Percentiles rank a stretch among this genome's conserved stretches.
Evolutionary conservation across 371 early-diverging fungal genomes (phyloP).

Genomic region (Mycotypha africana): DNA sequence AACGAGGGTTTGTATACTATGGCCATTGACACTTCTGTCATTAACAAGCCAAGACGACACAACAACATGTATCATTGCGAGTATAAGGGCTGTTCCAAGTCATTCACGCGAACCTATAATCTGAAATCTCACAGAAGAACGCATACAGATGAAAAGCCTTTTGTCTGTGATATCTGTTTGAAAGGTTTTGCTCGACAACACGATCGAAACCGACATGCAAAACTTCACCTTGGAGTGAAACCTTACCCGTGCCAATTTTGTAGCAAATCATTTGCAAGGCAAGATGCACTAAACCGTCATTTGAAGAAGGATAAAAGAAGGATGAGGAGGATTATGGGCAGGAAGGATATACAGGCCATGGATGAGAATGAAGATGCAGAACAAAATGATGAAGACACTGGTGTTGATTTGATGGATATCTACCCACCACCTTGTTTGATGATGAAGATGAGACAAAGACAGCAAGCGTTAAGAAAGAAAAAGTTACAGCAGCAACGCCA

Average conservation of each 20-base stretch:
- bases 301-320: constrained; percentile 29
- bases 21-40: too few relatives aligned
- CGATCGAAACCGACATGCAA: constrained; percentile 76
- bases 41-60: not conserved
- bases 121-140: constrained; percentile 75
- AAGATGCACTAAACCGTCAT: constrained; percentile 65
- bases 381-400: too few relatives aligned
- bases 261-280: constrained; percentile 66
- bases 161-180: constrained; percentile 54
- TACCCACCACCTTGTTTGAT: constrained; percentile 7
- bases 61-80: constrained; percentile 11
- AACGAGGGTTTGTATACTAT: too few relatives aligned
- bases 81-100: constrained; percentile 58
- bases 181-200: constrained; percentile 64
- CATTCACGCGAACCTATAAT: constrained; percentile 77
- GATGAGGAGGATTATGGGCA: not conserved
- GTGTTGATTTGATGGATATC: too few relatives aligned
- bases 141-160: constrained; percentile 71
- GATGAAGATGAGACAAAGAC: constrained; percentile 8
- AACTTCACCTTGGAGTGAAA: constrained; percentile 58
- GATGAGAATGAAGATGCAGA: too few relatives aligned
- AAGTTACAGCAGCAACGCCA: constrained; percentile 1
- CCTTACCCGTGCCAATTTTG: constrained; percentile 59
- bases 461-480: constrained; percentile 4
- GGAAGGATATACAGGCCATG: too few relatives aligned